A percentile compares a stretch with the other conserved stretches of the same genome.
These are phyloP conservation scores for Zasmidium citrigriseum DNA, from an alignment of 2,329 filamentous ascomycete species.

Conservation along the genomic window DNA sequence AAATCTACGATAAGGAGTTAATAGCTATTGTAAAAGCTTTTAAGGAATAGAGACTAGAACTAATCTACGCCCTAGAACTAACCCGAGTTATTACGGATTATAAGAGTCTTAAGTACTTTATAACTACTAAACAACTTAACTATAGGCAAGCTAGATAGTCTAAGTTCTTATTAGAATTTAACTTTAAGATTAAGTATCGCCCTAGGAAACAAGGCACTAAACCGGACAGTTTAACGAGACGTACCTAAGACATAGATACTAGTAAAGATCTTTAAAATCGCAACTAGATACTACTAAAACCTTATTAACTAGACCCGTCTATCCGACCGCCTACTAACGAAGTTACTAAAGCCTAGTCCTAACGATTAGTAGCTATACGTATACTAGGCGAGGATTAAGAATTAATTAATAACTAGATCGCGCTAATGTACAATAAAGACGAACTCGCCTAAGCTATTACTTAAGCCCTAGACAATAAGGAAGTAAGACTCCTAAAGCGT, in stretches of 20 bases:
- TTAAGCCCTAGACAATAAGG: neutral
- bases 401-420: neutral
- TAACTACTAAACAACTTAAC: conserved; percentile 2
- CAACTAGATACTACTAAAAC: neutral
- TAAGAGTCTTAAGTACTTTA: conserved; percentile 2
- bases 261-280: neutral
- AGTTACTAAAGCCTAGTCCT: neutral
- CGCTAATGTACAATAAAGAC: neutral
- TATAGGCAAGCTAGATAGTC: neutral
- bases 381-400: neutral
- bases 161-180: neutral
- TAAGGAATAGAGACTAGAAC: conserved; percentile 2
- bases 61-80: neutral
- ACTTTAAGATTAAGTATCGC: neutral
- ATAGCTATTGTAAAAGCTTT: neutral
- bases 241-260: neutral
- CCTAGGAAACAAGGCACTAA: neutral
- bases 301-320: neutral
- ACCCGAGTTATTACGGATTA: neutral
- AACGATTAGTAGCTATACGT: neutral
- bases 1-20: too few relatives aligned
- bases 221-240: neutral
- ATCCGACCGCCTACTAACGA: neutral
- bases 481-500: neutral
- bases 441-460: neutral